phyloP scores from a whole-genome alignment of 306 rosid species.

The Vigna reflexopilosa region DNA sequence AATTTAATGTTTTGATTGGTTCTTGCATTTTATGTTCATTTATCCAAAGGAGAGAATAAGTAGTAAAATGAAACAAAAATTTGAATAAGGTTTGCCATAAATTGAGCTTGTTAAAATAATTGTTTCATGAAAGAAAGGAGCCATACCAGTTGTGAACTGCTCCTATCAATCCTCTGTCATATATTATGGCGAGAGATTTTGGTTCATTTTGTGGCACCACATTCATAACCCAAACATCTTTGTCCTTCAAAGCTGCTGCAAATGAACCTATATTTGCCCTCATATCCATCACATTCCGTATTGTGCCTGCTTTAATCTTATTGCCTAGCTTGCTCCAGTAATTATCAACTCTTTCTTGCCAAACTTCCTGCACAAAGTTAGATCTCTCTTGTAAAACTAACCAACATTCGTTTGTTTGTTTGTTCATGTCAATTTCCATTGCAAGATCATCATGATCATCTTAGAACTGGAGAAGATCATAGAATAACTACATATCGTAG shows the following conservation, averaged over 20 bases:
- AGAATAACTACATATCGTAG: not conserved
- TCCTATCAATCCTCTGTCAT: constrained; percentile 87
- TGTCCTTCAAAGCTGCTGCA: constrained; percentile 76
- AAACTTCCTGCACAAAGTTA: constrained; percentile 58
- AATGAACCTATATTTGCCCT: constrained; percentile 80
- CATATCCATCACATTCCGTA: constrained; percentile 89
- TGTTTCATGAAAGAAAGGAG: constrained; percentile 1
- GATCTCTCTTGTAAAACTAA: constrained; percentile 21
- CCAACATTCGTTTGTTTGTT: not conserved
- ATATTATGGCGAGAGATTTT: constrained; percentile 74
- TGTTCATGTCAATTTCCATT: not conserved
- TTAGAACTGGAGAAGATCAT: constrained; percentile 3
- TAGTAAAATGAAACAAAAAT: constrained; percentile 15
- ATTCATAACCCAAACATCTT: constrained; percentile 86
- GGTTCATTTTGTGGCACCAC: constrained; percentile 76
- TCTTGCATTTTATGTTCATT: constrained; percentile 8
- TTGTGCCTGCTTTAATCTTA: constrained; percentile 60
- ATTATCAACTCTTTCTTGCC: constrained; percentile 64
- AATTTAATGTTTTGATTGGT: constrained; percentile 1
- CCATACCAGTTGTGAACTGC: constrained; percentile 70
- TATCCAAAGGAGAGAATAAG: not conserved
- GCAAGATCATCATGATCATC: not conserved
- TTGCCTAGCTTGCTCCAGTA: constrained; percentile 72
- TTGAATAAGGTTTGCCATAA: not conserved
- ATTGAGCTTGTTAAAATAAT: constrained; percentile 3